These are phyloP conservation scores for Fusarium lyarnte DNA, from an alignment of 2,329 filamentous ascomycete species.

Conservation along the genomic window DNA sequence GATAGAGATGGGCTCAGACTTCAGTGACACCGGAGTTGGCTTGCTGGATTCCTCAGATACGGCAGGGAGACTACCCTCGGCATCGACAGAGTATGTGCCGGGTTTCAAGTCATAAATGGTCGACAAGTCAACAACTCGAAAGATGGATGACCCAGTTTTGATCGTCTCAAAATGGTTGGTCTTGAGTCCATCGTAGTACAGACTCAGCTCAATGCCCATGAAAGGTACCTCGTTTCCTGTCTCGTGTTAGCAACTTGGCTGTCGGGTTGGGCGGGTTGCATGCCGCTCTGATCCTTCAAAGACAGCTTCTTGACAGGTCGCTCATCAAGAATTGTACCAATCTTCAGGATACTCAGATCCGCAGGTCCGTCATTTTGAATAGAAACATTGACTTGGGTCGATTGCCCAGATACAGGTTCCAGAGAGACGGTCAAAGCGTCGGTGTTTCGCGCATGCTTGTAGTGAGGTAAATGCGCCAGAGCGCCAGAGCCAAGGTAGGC, in stretches of 20 bases:
- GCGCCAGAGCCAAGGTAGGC: background rate
- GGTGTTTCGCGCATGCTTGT: background rate
- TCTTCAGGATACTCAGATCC: slow-evolving; percentile 10
- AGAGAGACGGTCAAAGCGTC: background rate
- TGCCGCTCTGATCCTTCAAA: background rate
- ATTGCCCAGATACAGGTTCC: background rate
- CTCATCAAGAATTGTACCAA: slow-evolving; percentile 28
- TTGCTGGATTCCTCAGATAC: background rate
- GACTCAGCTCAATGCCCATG: slow-evolving; percentile 19
- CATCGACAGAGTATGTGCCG: slow-evolving; percentile 18
- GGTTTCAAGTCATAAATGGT: slow-evolving; percentile 14
- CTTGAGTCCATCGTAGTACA: slow-evolving; percentile 23
- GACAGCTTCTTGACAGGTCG: slow-evolving; percentile 27
- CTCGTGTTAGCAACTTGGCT: background rate
- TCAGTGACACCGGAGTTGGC: background rate
- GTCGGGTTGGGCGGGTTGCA: accelerated
- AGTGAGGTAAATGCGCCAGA: background rate
- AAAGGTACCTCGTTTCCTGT: slow-evolving; percentile 7
- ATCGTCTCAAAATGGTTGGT: slow-evolving; percentile 14
- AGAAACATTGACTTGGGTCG: slow-evolving; percentile 3
- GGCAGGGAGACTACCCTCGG: slow-evolving; percentile 5
- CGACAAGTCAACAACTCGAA: slow-evolving; percentile 10
- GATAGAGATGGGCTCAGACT: slow-evolving; percentile 9
- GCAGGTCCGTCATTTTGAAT: slow-evolving; percentile 7
- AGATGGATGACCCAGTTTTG: slow-evolving; percentile 7